Evolutionary conservation across 163 green algal species (phyloP).

Genomic region (Coccomyxa subellipsoidea): DNA sequence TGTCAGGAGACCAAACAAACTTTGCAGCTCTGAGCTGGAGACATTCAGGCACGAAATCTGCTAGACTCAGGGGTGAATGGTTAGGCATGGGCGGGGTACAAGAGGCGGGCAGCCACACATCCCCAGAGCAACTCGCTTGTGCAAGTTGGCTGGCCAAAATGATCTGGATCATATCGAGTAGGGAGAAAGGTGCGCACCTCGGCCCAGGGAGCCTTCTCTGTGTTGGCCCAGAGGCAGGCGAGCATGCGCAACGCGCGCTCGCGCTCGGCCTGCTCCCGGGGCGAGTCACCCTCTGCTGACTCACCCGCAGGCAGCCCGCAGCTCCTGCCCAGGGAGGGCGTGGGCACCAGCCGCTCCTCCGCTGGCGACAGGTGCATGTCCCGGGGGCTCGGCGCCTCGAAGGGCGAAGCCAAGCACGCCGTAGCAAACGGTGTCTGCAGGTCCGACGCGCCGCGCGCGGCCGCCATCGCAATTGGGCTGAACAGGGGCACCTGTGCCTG

Average conservation of each 20-base stretch:
- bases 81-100: no score
- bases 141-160: no score
- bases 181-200: not conserved
- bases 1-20: no score
- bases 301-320: not conserved
- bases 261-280: not conserved
- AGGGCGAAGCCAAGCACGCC: not conserved
- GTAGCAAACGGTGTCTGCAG: not conserved
- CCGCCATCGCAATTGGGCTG: not conserved
- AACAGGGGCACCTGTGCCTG: not conserved
- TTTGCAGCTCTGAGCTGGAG: no score
- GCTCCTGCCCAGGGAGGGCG: not conserved
- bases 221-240: not conserved
- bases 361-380: constrained; percentile 5
- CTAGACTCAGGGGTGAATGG: no score
- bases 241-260: not conserved
- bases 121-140: no score
- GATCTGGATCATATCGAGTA: not conserved
- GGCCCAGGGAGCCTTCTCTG: not conserved
- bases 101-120: no score
- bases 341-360: constrained; percentile 1
- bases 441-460: not conserved
- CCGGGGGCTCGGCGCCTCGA: constrained; percentile 2
- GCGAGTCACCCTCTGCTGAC: not conserved
- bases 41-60: no score